A percentile compares a stretch with the other conserved stretches of the same genome.
Evolutionary conservation across 1,284 basidiomycete genomes (phyloP).

Genomic region (Ceratobasidium sp.): DNA sequence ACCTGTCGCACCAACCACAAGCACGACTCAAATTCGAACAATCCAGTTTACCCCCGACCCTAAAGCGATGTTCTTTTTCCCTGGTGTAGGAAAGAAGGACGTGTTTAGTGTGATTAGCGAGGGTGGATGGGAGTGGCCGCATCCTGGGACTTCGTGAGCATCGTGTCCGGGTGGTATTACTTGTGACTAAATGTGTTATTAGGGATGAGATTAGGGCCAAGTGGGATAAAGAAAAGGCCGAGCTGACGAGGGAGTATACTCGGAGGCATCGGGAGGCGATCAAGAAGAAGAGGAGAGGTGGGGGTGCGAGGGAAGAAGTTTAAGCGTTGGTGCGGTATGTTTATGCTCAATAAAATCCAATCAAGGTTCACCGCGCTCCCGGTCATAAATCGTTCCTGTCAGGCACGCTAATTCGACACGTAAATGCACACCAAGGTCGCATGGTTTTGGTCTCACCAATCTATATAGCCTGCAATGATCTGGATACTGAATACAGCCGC

Average conservation of each 20-base stretch:
- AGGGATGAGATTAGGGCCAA: conserved; percentile 41
- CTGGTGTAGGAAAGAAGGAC: conserved; percentile 33
- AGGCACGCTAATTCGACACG: too few species aligned
- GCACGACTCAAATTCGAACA: not conserved
- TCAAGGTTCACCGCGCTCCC: too few species aligned
- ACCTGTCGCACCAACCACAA: not conserved
- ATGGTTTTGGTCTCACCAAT: too few species aligned
- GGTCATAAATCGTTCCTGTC: too few species aligned
- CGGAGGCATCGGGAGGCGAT: conserved; percentile 41
- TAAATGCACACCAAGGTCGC: too few species aligned
- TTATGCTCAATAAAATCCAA: too few species aligned
- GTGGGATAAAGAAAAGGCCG: conserved; percentile 41
- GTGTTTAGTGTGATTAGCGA: conserved; percentile 39
- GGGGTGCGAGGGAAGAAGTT: conserved; percentile 25
- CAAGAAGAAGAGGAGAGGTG: conserved; percentile 39
- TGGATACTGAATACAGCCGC: too few species aligned
- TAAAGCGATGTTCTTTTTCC: conserved; percentile 14
- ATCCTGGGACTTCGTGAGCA: conserved; percentile 42
- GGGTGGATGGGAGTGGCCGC: conserved; percentile 35
- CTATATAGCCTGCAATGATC: too few species aligned
- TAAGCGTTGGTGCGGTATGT: too few species aligned
- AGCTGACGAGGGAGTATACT: conserved; percentile 42
- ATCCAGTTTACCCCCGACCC: conserved; percentile 31
- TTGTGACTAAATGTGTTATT: not conserved
- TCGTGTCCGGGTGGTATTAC: not conserved